Percentiles rank a stretch among this genome's conserved stretches.
These are phyloP conservation scores for Vigna nakashimae DNA, from an alignment of 306 rosid genomes.

Conservation along the genomic window DNA sequence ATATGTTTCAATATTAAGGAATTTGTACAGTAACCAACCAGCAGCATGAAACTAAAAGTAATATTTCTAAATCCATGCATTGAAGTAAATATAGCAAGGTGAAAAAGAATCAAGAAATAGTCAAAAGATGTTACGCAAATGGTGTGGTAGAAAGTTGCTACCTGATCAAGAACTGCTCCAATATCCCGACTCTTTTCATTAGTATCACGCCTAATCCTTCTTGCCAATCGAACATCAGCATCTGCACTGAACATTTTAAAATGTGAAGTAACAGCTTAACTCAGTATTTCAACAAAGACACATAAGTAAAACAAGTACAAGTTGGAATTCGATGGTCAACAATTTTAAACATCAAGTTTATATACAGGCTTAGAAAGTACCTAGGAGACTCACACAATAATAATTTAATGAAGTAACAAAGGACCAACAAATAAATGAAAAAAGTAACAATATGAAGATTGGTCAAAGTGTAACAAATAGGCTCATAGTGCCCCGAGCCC, in stretches of 20 bases:
- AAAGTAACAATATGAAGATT: background rate
- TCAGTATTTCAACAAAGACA: slow-evolving; percentile 46
- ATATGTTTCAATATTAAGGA: slow-evolving; percentile 18
- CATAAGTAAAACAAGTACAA: background rate
- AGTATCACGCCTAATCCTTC: slow-evolving; percentile 98
- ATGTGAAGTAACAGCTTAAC: slow-evolving; percentile 68
- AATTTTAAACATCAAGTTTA: slow-evolving; percentile 63
- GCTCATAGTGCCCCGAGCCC: background rate
- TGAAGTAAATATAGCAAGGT: slow-evolving; percentile 25
- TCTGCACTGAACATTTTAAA: slow-evolving; percentile 92
- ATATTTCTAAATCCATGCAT: slow-evolving; percentile 29
- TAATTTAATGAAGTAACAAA: slow-evolving; percentile 1
- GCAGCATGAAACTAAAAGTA: slow-evolving; percentile 27
- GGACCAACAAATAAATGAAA: slow-evolving; percentile 10
- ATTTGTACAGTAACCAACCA: slow-evolving; percentile 28
- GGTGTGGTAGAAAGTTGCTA: slow-evolving; percentile 45
- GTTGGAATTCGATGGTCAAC: slow-evolving; percentile 9
- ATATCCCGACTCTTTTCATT: slow-evolving; percentile 85
- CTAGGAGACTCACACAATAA: background rate
- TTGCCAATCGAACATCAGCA: slow-evolving; percentile 99
- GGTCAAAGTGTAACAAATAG: background rate
- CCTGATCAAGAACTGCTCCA: slow-evolving; percentile 97
- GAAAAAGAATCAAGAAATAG: background rate
- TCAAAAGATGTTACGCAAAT: slow-evolving; percentile 3
- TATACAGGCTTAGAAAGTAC: slow-evolving; percentile 23